Evolutionary conservation across 805 yeast species (phyloP).

Genomic region (Novakomyces olei): DNA sequence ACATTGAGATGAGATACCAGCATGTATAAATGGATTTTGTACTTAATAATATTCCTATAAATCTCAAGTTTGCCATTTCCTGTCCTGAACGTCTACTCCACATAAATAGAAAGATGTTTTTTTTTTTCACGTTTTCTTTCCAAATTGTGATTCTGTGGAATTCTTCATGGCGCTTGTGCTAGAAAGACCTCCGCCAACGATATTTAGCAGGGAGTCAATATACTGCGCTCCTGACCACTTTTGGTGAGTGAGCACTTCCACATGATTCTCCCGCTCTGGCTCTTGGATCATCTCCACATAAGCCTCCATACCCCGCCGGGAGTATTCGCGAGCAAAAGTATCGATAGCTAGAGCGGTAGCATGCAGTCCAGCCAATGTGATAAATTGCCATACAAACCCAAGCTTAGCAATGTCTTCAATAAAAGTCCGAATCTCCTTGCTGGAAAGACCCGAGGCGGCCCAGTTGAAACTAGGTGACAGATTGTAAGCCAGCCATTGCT

Average conservation of each 20-base stretch:
- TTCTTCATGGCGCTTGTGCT: conserved; percentile 97
- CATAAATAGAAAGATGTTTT: too few species aligned
- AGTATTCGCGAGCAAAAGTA: conserved; percentile 55
- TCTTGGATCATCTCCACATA: conserved; percentile 75
- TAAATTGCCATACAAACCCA: conserved; percentile 95
- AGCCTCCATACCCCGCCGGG: conserved; percentile 80
- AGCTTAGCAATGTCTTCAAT: conserved; percentile 65
- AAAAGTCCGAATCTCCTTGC: conserved; percentile 73
- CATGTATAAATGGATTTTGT: too few species aligned
- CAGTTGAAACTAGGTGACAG: conserved; percentile 95
- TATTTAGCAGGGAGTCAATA: conserved; percentile 70
- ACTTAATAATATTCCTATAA: too few species aligned
- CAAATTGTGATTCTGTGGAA: conserved; percentile 92
- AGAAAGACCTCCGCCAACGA: conserved; percentile 83
- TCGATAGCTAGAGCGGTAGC: conserved; percentile 85
- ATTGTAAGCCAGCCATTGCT: conserved; percentile 92
- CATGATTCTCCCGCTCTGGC: conserved; percentile 68
- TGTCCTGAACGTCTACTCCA: too few species aligned
- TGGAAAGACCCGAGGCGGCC: conserved; percentile 68
- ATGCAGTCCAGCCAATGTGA: conserved; percentile 90
- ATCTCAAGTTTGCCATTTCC: too few species aligned
- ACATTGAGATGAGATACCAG: too few species aligned
- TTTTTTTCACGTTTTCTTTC: too few species aligned
- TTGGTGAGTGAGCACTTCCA: conserved; percentile 92
- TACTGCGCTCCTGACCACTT: conserved; percentile 98